Conservation (phyloP, 75 land plant genomes). For the Isoetes taiwanensis region DNA sequence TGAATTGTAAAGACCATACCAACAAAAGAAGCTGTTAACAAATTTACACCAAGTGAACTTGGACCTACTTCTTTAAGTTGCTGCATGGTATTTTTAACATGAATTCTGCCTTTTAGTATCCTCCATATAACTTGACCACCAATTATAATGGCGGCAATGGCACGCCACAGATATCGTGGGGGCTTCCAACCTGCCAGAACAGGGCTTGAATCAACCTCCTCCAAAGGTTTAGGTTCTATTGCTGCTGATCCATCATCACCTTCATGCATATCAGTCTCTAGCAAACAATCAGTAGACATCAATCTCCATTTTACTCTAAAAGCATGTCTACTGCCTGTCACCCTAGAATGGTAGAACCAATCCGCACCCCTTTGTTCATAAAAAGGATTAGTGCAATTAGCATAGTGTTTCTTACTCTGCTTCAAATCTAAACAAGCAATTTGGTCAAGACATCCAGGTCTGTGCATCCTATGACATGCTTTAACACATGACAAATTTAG, state of each 20-base stretch:
- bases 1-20: conserved; percentile 98
- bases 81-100: conserved; percentile 61
- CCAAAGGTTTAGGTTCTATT: background rate
- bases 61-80: conserved; percentile 82
- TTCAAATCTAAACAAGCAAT: too few relatives aligned
- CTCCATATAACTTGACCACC: conserved; percentile 70
- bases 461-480: too few relatives aligned
- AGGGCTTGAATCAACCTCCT: conserved; percentile 12
- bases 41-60: conserved; percentile 63
- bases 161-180: conserved; percentile 75
- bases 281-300: too few relatives aligned
- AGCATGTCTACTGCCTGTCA: too few relatives aligned
- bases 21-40: conserved; percentile 82
- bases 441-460: too few relatives aligned
- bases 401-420: too few relatives aligned
- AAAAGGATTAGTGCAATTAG: too few relatives aligned
- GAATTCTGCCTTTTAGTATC: conserved; percentile 41
- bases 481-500: too few relatives aligned
- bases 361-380: too few relatives aligned
- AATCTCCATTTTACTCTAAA: too few relatives aligned
- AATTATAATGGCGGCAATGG: conserved; percentile 44
- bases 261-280: background rate
- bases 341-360: too few relatives aligned
- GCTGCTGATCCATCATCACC: conserved; percentile 11
- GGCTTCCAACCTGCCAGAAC: conserved; percentile 50